A percentile compares a stretch with the other conserved stretches of the same genome.
Conservation (phyloP, 257 asterid species). For the Solanum arcanum region DNA sequence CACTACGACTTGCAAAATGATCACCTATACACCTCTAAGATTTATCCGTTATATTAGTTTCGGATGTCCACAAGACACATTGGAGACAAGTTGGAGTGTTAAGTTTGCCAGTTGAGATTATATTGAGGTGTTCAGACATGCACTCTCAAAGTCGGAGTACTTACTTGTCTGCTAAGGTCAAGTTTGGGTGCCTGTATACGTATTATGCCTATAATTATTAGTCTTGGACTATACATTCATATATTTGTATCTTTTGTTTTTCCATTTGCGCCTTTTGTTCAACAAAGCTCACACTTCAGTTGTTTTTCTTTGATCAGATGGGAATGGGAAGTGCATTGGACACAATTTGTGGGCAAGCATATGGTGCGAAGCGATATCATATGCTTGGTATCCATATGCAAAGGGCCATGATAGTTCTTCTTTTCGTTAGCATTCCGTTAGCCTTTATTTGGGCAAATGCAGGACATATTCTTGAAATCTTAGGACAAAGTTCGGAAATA, state of each 20-base stretch:
- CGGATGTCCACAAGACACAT: background rate
- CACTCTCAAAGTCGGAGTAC: background rate
- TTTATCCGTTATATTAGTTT: no score
- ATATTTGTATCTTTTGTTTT: background rate
- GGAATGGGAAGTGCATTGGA: constrained; percentile 12
- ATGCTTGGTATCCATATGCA: constrained; percentile 16
- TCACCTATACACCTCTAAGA: background rate
- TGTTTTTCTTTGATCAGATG: background rate
- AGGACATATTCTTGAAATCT: background rate
- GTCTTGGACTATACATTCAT: background rate
- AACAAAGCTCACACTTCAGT: background rate
- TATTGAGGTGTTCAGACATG: background rate
- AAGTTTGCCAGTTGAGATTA: background rate
- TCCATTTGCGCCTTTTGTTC: background rate
- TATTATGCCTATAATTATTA: background rate
- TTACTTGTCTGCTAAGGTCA: background rate
- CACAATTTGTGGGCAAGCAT: constrained; percentile 3
- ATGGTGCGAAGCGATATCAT: constrained; percentile 1
- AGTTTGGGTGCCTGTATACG: background rate
- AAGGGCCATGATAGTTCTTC: constrained; percentile 13
- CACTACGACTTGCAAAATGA: background rate
- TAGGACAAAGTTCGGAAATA: constrained; percentile 37
- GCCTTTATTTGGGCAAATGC: constrained; percentile 7
- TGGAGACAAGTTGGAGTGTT: background rate
- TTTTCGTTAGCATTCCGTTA: background rate